Conservation (phyloP, 2,329 filamentous ascomycete species). For the Xylariaceae sp. region DNA sequence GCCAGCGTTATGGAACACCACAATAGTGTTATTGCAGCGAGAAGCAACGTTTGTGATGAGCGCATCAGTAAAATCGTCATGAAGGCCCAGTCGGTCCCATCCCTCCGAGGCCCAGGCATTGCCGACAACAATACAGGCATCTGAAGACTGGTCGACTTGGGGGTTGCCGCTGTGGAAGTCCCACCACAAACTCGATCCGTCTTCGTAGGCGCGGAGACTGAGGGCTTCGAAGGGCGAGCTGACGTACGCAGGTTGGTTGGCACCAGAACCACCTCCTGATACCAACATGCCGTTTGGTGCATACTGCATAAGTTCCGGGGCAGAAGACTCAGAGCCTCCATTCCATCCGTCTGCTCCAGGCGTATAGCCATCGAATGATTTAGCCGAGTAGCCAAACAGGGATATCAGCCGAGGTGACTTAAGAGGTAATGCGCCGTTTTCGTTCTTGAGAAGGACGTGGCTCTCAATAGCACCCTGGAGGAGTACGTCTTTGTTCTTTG, state of each 20-base stretch:
- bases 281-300: constrained; percentile 43
- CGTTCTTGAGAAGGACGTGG: constrained; percentile 60
- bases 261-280: constrained; percentile 28
- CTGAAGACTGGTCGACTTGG: constrained; percentile 36
- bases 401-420: constrained; percentile 47
- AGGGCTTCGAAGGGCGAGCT: constrained; percentile 39
- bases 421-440: constrained; percentile 49
- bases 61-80: constrained; percentile 53
- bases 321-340: constrained; percentile 28
- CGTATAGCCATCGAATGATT: constrained; percentile 36
- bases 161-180: constrained; percentile 41
- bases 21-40: constrained; percentile 53
- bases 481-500: constrained; percentile 36
- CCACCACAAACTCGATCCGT: constrained; percentile 43
- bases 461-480: constrained; percentile 55
- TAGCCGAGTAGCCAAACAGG: constrained; percentile 56
- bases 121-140: constrained; percentile 56
- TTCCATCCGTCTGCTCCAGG: constrained; percentile 34
- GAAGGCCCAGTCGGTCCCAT: constrained; percentile 48
- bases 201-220: constrained; percentile 38
- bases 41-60: constrained; percentile 46
- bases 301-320: constrained; percentile 33
- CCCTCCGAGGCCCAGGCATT: constrained; percentile 62
- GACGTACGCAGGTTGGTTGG: constrained; percentile 35
- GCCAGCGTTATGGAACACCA: constrained; percentile 59